phyloP scores from a whole-genome alignment of 2,329 filamentous ascomycete genomes.

The Aspergillus hortae region DNA sequence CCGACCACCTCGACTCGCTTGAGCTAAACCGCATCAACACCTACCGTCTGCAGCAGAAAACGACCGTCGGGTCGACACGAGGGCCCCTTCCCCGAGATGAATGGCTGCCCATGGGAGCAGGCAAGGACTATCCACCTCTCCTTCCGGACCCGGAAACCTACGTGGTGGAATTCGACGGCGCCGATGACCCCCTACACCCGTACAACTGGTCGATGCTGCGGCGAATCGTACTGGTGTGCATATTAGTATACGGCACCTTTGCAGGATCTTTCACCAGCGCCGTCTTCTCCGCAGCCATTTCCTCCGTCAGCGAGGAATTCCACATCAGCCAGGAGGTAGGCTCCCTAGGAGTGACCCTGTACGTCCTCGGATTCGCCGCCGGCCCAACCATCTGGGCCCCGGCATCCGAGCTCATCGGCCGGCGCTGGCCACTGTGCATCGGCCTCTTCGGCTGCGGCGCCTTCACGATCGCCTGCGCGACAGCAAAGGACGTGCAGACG shows the following conservation, averaged over 20 bases:
- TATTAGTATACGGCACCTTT: conserved; percentile 47
- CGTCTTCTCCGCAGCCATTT: conserved; percentile 67
- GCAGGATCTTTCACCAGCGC: conserved; percentile 52
- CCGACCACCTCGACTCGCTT: conserved; percentile 15
- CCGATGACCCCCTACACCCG: conserved; percentile 49
- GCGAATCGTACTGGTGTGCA: conserved; percentile 21
- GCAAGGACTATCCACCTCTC: conserved; percentile 49
- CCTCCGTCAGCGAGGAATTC: conserved; percentile 49
- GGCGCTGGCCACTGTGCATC: conserved; percentile 50
- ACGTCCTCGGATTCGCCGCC: conserved; percentile 53
- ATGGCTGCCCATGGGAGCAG: conserved; percentile 30
- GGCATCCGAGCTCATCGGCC: conserved; percentile 58
- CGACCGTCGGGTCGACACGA: conserved; percentile 19
- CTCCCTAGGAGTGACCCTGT: conserved; percentile 47
- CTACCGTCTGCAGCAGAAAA: conserved; percentile 18
- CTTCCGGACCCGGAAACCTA: conserved; percentile 51
- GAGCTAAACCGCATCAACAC: conserved; percentile 21
- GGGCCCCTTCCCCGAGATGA: conserved; percentile 13
- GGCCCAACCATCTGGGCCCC: conserved; percentile 64
- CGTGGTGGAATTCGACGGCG: conserved; percentile 55
- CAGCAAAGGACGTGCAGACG: conserved; percentile 39
- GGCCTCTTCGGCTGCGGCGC: conserved; percentile 42
- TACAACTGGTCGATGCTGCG: conserved; percentile 50
- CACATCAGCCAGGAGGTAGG: conserved; percentile 43
- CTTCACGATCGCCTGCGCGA: conserved; percentile 47